Percentiles rank a stretch among this genome's conserved stretches.
Conservation (phyloP, 257 asterid species). For the Scutellaria minor region DNA sequence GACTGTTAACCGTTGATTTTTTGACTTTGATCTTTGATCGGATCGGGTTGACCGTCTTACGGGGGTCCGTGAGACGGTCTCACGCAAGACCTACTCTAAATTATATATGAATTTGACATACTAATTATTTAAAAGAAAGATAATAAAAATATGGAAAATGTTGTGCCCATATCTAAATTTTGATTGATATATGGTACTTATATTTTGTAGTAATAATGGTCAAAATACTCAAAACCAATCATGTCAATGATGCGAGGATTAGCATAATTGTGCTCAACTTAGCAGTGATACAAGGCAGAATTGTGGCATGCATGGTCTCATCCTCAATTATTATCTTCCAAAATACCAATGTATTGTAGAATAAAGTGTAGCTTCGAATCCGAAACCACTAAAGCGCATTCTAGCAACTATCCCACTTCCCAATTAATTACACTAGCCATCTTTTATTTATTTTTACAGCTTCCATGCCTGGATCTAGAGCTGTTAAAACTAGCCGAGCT, state of each 20-base stretch:
- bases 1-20: no score
- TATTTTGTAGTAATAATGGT: no score
- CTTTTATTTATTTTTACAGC: constrained; percentile 18
- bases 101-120: neutral
- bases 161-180: neutral
- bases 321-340: constrained; percentile 27
- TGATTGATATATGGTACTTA: no score
- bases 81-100: no score
- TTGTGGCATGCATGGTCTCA: constrained; percentile 33
- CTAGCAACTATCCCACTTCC: constrained; percentile 35
- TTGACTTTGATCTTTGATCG: no score
- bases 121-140: neutral
- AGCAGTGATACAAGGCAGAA: neutral
- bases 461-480: no score
- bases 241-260: constrained; percentile 32
- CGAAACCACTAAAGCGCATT: constrained; percentile 33
- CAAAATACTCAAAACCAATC: constrained; percentile 36
- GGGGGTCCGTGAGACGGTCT: no score
- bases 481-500: no score
- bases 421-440: constrained; percentile 21
- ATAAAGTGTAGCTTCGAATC: constrained; percentile 33
- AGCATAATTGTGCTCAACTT: constrained; percentile 5
- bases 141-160: neutral
- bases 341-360: neutral
- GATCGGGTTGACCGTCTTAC: no score